Base-by-base conservation (phyloP, 2,329 filamentous ascomycete genomes). In the Hysterium pulicare region DNA sequence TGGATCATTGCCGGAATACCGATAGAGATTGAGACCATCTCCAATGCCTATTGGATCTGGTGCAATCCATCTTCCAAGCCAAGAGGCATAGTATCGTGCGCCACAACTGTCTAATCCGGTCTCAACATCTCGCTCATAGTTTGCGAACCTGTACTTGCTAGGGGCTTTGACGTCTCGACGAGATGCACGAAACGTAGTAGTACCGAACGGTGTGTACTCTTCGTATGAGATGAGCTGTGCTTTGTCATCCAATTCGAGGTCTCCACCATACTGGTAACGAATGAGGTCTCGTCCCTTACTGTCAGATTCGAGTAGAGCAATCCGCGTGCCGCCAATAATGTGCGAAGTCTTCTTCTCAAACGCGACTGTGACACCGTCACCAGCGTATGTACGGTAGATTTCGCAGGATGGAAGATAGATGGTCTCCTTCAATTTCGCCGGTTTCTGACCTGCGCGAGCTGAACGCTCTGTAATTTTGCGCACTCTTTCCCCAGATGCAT, bases 181-280 rank as follows among this genome's bases (percentile, higher is more conserved):
- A 1, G 30, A 9, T 0, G 45, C 40, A 10, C 21, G 33, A 38
- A 49, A 57, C 2, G 50, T 38, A 4, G 54, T 46, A 11, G 13
- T 21, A 1, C 62, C 63, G 39, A 47, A 67, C 5, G 63, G 55
- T 2, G 45, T 46, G 40, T 60, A 65, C 44, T 67, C 63, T 33
- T 65, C 58, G 34, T 58, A 61, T 2, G 58, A 58, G 5, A 64
- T 35, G 15, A 64, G 20, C 4, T 50, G 34, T 13, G 24, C 56
- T 1, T 52, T 13, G 7, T 55, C 45, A 38, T 61, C 59, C 2
- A 59, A 23, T 43, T 66, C 60, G 5, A 45, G 23, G 21, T 46
- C 35, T 20, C 39, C 43, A 13, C 11, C 17, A 17, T 41, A 16
- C 19, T 40, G 42, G 24, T 36, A 49, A 3, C 43, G 41, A n/a